Base-by-base conservation (phyloP, 164 flowering plant genomes). In the Aristolochia fimbriata region DNA sequence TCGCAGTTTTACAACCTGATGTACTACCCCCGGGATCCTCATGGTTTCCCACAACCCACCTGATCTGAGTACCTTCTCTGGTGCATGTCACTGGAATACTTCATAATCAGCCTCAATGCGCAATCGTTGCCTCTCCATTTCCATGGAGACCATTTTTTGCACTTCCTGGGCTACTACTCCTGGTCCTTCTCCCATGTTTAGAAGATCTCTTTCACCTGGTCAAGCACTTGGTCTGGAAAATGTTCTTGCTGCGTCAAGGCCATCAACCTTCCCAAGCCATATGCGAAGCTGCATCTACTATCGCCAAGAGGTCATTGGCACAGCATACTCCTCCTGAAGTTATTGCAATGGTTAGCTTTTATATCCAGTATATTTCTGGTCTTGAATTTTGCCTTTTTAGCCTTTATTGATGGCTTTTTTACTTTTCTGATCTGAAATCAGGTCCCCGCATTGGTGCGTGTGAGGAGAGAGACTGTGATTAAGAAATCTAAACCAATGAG, bases 261-360 rank as follows among this genome's bases (percentile, higher is more conserved):
- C 74, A 43, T 51, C 68, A 14, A 80, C 59, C 81, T 85, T 50
- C 95, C 71, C 60, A 94, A 88, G 77, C 96, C 95, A 62, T 91
- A 88, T 73, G 78, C 90, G 90, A 94, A 67, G 99, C 99, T 41
- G 97, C 92, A 59, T 78, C 97, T 15, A 94, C 99, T 55, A 97
- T 94, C 72, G 94, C 88, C 55, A 91, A 85, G 82, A 82, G 97
- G 75, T 97, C 97, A 47, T 81, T 94, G 23, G 99, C 99, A 47
- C 99, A 94, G 73, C 99, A 94, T 75, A 91, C 92, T n/a, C 99
- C 97, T 19, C 96, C n/a, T n/a, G n/a, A 88, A 62, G 93, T 94
- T 55, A 94, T 97, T 47, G 74, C 99, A 52, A 94, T 94, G 99
- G 99, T 94, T 52, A 77, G 86, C 76, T 63, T 27, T 27, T 27